A percentile compares a stretch with the other conserved stretches of the same genome.
Evolutionary conservation across 1,284 basidiomycete genomes (phyloP).

Genomic region (Fomitopsis pinicola): DNA sequence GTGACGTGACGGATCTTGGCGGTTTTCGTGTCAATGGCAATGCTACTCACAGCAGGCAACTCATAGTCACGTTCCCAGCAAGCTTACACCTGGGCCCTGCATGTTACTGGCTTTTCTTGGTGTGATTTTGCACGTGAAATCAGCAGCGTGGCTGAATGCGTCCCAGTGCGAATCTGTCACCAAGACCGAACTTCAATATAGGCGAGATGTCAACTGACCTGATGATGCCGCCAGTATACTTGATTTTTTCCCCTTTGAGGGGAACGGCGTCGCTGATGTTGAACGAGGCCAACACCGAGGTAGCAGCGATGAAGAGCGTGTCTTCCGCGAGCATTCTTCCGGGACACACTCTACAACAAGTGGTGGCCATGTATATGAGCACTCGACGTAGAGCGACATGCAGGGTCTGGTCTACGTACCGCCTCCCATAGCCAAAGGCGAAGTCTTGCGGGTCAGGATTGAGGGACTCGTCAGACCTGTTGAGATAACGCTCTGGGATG

Average conservation of each 20-base stretch:
- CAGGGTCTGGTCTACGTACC: conserved; percentile 6
- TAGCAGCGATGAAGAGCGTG: conserved; percentile 13
- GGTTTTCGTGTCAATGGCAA: too few relatives aligned
- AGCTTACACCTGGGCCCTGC: too few relatives aligned
- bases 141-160: neutral
- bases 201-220: neutral
- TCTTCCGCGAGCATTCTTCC: conserved; percentile 11
- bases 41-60: too few relatives aligned
- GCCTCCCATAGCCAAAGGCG: conserved; percentile 25
- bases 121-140: neutral
- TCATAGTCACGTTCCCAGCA: too few relatives aligned
- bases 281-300: conserved; percentile 12
- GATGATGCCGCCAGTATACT: neutral
- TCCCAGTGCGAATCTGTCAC: neutral
- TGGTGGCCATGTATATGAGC: neutral
- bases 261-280: conserved; percentile 6
- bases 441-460: conserved; percentile 21
- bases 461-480: conserved; percentile 6
- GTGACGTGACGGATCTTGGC: too few relatives aligned
- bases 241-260: neutral
- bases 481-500: conserved; percentile 25
- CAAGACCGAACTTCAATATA: too few relatives aligned
- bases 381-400: neutral
- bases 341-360: conserved; percentile 7
- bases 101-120: neutral